Percentiles rank a stretch among this genome's conserved stretches.
Evolutionary conservation across 1,284 basidiomycete species (phyloP).

Genomic region (Peniophora sp.): DNA sequence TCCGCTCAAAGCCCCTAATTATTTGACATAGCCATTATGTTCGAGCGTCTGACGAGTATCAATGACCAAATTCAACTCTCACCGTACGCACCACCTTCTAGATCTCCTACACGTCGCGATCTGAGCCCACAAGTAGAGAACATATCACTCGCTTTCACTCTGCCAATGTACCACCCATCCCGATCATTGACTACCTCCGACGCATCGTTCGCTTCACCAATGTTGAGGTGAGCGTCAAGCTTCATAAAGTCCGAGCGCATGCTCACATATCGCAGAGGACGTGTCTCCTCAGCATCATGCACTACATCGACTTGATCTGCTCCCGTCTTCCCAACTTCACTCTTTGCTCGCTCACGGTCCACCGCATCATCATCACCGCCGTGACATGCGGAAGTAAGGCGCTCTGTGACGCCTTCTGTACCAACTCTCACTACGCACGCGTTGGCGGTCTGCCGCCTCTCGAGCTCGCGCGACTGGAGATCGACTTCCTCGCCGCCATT

Average conservation of each 20-base stretch:
- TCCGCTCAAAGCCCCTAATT: background rate
- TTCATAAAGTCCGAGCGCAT: slow-evolving; percentile 3
- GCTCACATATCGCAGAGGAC: slow-evolving; percentile 51
- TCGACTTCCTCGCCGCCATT: slow-evolving; percentile 84
- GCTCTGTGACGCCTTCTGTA: slow-evolving; percentile 89
- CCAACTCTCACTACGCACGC: slow-evolving; percentile 87
- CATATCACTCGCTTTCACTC: slow-evolving; percentile 91
- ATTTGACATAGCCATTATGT: slow-evolving; percentile 73
- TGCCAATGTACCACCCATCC: slow-evolving; percentile 77
- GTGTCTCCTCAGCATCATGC: slow-evolving; percentile 81
- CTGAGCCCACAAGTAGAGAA: slow-evolving; percentile 39
- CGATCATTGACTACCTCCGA: slow-evolving; percentile 81
- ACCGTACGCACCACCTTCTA: slow-evolving; percentile 45
- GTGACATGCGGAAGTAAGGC: slow-evolving; percentile 86
- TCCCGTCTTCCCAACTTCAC: slow-evolving; percentile 80
- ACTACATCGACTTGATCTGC: slow-evolving; percentile 94
- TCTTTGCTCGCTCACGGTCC: slow-evolving; percentile 88
- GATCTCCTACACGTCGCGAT: slow-evolving; percentile 12
- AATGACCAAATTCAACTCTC: slow-evolving; percentile 88
- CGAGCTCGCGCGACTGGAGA: slow-evolving; percentile 88
- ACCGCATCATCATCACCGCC: slow-evolving; percentile 89
- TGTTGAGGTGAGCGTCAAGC: slow-evolving; percentile 61
- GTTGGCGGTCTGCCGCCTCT: slow-evolving; percentile 86
- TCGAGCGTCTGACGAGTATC: slow-evolving; percentile 84
- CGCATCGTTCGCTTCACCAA: slow-evolving; percentile 91